Evolutionary conservation across 2,329 filamentous ascomycete genomes (phyloP).

Genomic region (Xylaria digitata): DNA sequence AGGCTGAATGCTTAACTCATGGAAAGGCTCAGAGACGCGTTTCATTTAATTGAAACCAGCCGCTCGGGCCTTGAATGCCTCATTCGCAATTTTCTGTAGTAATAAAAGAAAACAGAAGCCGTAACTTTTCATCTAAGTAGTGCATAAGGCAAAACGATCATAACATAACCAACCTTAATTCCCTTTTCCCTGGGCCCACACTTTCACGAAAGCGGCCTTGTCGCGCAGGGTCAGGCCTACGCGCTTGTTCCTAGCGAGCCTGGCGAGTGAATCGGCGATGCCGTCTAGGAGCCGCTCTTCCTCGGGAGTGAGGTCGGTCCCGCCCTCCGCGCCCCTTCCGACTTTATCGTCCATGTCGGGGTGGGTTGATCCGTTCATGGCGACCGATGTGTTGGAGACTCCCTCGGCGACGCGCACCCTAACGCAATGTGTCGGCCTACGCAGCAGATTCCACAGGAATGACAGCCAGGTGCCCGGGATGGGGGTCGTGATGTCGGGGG

Average conservation of each 20-base stretch:
- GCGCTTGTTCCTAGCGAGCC: constrained; percentile 86
- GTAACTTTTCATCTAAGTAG: constrained; percentile 10
- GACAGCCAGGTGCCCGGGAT: constrained; percentile 77
- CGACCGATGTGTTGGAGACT: constrained; percentile 64
- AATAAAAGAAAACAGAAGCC: neutral
- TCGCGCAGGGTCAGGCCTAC: constrained; percentile 86
- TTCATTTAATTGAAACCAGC: neutral
- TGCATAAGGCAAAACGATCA: neutral
- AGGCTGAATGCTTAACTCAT: neutral
- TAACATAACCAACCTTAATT: constrained; percentile 36
- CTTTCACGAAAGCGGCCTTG: constrained; percentile 83
- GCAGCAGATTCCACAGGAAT: constrained; percentile 89
- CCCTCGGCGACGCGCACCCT: constrained; percentile 88
- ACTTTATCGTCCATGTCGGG: constrained; percentile 43
- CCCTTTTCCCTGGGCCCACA: constrained; percentile 63
- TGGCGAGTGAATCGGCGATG: constrained; percentile 86
- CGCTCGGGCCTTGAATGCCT: neutral
- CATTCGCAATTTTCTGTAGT: neutral
- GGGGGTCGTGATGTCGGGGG: constrained; percentile 89
- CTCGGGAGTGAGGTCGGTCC: constrained; percentile 56
- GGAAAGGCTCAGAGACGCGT: no score
- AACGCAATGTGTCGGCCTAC: constrained; percentile 87
- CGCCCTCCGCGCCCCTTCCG: constrained; percentile 45
- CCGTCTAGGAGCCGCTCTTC: constrained; percentile 80
- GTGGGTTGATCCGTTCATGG: constrained; percentile 50